These are phyloP conservation scores for Neofusicoccum umdonicola DNA, from an alignment of 2,329 filamentous ascomycete genomes.

Conservation along the genomic window DNA sequence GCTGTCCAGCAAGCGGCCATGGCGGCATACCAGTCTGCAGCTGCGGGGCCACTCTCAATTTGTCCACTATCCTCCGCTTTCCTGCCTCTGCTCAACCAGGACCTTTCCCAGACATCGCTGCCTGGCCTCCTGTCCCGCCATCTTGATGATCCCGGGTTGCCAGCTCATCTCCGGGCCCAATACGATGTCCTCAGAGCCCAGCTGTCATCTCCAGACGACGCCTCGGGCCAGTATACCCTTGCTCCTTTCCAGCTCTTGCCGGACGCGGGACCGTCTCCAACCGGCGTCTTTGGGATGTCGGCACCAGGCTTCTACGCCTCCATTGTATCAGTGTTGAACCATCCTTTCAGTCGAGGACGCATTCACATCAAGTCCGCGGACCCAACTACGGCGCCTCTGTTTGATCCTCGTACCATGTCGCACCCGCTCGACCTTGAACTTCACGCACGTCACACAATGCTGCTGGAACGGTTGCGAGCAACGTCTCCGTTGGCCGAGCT, in stretches of 20 bases:
- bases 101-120: constrained; percentile 17
- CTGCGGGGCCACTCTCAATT: constrained; percentile 25
- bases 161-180: not conserved
- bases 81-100: constrained; percentile 23
- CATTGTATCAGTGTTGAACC: constrained; percentile 20
- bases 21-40: constrained; percentile 24
- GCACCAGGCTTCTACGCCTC: constrained; percentile 21
- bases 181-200: constrained; percentile 11
- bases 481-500: constrained; percentile 32
- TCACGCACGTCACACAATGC: constrained; percentile 34
- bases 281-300: not conserved
- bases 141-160: not conserved
- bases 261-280: not conserved
- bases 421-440: constrained; percentile 44
- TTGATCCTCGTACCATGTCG: constrained; percentile 42
- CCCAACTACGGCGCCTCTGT: constrained; percentile 29
- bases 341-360: constrained; percentile 35
- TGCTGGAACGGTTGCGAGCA: constrained; percentile 33
- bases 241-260: constrained; percentile 18
- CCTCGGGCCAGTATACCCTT: constrained; percentile 10
- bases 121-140: not conserved
- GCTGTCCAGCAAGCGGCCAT: constrained; percentile 20
- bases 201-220: not conserved
- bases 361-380: constrained; percentile 34
- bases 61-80: constrained; percentile 26